Base-by-base conservation (phyloP, 2,329 filamentous ascomycete species). In the Leptographium radiaticola region DNA sequence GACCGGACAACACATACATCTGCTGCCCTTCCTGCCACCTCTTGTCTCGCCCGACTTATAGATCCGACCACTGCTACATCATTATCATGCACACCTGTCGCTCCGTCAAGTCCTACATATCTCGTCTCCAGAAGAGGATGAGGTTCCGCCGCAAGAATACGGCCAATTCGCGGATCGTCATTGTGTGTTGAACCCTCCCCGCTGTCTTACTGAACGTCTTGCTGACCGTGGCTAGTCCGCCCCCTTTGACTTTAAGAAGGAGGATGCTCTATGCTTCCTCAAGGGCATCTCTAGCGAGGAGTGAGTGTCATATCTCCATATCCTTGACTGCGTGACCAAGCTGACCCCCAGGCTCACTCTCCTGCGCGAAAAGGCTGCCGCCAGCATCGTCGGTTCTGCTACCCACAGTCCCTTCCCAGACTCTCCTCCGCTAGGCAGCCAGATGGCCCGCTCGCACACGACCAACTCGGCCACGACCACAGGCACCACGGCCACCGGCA, bases 221-320 rank as follows among this genome's bases (percentile, higher is more conserved):
- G n/a, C 54, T 56, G 12, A 53, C 55, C 12, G 4, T 36, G 20
- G 40, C 16, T 56, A 81, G 79, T 81, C 77, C 50, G 72, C 73
- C 11, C 79, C 79, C 0, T 83, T 78, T 65, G 71, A 81, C 63
- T 75, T 81, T 61, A 75, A 76, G 62, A 73, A 72, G 55, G 76
- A 79, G 61, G 66, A 70, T n/a, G 68, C 75, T 43, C 66, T 53
- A 20, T 25, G 51, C 47, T 40, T 66, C 45, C 66, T 82, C 15
- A 76, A 77, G 2, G 79, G 79, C 42, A 68, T 81, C 44, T 75
- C 75, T 47, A 71, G 79, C 58, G 76, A 81, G 59, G 77, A 83
- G 78, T 81, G 71, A 65, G 77, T 69, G 6, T 13, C 7, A 5
- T 44, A 15, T 13, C 2, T 13, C 20, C n/a, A 30, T 31, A 18